These are phyloP conservation scores for Coemansia sp. DNA, from an alignment of 192 early-diverging fungal species.

Conservation along the genomic window DNA sequence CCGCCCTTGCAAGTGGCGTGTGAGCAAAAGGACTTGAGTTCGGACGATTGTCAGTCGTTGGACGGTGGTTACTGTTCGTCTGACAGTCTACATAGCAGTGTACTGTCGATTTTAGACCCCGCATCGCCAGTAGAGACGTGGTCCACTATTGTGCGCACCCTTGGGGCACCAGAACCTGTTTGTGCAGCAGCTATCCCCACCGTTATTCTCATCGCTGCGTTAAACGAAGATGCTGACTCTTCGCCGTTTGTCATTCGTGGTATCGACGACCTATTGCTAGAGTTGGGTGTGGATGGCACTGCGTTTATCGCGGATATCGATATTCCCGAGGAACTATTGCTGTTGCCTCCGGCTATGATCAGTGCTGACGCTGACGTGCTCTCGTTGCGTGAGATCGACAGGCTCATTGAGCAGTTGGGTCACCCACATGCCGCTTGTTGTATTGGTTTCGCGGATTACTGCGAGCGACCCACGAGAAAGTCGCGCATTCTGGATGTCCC, in stretches of 20 bases:
- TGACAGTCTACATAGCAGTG: neutral
- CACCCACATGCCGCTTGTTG: neutral
- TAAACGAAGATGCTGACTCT: neutral
- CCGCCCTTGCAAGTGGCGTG: neutral
- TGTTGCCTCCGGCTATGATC: neutral
- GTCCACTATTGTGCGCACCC: neutral
- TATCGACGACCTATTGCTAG: slow-evolving; percentile 44
- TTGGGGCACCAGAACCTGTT: slow-evolving; percentile 3
- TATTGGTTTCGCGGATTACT: neutral
- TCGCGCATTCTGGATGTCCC: neutral
- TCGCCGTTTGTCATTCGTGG: slow-evolving; percentile 33
- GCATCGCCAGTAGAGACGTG: neutral
- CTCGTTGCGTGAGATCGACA: slow-evolving; percentile 38
- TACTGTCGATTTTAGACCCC: neutral
- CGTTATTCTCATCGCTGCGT: neutral
- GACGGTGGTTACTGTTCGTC: neutral
- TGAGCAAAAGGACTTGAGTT: neutral
- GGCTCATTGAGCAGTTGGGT: slow-evolving; percentile 42
- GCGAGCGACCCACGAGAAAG: neutral
- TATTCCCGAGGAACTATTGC: neutral
- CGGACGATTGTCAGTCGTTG: neutral
- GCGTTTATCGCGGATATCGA: slow-evolving; percentile 13
- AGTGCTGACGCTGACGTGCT: slow-evolving; percentile 25
- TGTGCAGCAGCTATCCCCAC: neutral
- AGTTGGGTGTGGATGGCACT: slow-evolving; percentile 25